These are phyloP conservation scores for Fraxinus americana DNA, from an alignment of 257 asterid genomes.

Conservation along the genomic window DNA sequence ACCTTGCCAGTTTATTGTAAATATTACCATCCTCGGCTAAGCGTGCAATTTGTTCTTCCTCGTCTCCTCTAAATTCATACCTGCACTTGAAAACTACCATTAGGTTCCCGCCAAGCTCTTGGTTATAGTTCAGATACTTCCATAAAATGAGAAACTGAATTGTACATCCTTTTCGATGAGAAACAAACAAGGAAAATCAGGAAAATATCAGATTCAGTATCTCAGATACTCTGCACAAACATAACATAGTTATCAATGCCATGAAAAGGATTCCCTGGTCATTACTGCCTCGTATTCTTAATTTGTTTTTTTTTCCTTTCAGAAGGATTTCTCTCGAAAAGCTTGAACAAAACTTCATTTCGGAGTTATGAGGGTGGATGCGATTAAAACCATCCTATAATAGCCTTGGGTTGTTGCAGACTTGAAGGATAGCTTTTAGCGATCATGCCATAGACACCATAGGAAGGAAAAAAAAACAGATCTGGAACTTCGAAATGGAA, in stretches of 20 bases:
- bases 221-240: neutral
- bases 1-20: slow-evolving; percentile 74
- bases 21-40: slow-evolving; percentile 94
- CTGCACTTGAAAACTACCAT: slow-evolving; percentile 23
- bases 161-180: neutral
- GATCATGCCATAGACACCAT: neutral
- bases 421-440: neutral
- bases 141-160: neutral
- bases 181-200: neutral
- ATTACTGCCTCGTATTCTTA: neutral
- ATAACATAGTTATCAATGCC: neutral
- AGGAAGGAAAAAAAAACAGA: neutral
- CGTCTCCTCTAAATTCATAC: slow-evolving; percentile 77
- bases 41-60: slow-evolving; percentile 76
- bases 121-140: neutral
- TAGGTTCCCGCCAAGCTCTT: neutral
- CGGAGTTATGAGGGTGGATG: neutral
- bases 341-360: neutral
- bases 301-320: neutral
- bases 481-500: neutral
- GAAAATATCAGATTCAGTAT: neutral
- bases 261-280: neutral
- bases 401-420: neutral
- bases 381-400: neutral
- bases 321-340: neutral